phyloP scores from a whole-genome alignment of 176 grass and related monocot genomes.

The Eragrostis curvula region DNA sequence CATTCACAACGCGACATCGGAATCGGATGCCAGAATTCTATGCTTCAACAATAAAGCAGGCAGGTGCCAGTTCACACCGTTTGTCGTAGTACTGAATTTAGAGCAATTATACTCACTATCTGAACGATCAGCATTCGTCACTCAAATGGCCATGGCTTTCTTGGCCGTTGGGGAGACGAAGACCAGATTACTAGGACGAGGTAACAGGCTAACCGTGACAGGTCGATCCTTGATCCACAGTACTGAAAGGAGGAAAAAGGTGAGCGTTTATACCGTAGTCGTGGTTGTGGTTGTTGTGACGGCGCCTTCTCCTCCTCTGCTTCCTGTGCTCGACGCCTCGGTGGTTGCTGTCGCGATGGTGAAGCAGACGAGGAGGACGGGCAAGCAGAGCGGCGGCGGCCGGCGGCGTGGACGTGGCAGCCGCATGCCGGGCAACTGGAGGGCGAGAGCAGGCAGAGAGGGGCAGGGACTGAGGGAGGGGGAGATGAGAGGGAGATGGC shows the following conservation, averaged over 20 bases:
- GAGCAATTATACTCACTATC: too few relatives aligned
- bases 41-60: too few relatives aligned
- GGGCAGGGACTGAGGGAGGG: not conserved
- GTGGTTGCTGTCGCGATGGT: not conserved
- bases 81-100: too few relatives aligned
- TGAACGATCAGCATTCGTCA: too few relatives aligned
- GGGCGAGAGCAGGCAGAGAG: not conserved
- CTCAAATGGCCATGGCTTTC: too few relatives aligned
- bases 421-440: conserved; percentile 40
- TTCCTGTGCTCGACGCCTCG: not conserved
- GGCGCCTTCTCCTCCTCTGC: not conserved
- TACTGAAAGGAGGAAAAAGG: not conserved
- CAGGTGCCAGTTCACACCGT: too few relatives aligned
- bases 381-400: not conserved
- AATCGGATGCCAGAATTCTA: too few relatives aligned
- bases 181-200: too few relatives aligned
- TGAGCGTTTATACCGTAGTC: not conserved
- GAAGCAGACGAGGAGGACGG: not conserved
- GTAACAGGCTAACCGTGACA: too few relatives aligned
- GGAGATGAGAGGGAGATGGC: not conserved
- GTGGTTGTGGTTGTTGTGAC: not conserved
- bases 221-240: too few relatives aligned
- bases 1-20: too few relatives aligned
- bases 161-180: too few relatives aligned
- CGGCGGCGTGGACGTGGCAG: conserved; percentile 6